Conservation (phyloP, 2,329 filamentous ascomycete genomes). For the Incumbomyces delicatus region DNA sequence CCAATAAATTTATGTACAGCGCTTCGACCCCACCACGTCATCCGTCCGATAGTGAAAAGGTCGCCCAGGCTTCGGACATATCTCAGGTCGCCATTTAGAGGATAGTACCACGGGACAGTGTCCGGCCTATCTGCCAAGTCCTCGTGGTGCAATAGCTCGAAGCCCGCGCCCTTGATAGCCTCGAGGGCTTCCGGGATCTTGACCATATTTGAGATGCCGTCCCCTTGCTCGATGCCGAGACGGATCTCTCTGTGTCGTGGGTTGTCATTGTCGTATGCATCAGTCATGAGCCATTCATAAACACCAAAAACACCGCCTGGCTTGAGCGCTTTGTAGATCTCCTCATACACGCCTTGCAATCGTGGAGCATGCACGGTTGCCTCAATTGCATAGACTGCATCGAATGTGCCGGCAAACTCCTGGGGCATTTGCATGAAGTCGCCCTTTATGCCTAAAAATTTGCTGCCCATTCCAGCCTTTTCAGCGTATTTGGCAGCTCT, state of each 20-base stretch:
- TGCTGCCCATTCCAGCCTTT: constrained; percentile 69
- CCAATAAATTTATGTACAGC: constrained; percentile 69
- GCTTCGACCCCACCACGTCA: constrained; percentile 75
- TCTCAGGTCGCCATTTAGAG: constrained; percentile 71
- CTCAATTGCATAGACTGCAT: constrained; percentile 94
- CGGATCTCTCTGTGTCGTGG: constrained; percentile 79
- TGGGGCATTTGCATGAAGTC: constrained; percentile 99
- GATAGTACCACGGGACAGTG: constrained; percentile 85
- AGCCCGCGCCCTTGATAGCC: constrained; percentile 80
- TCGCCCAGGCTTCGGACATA: constrained; percentile 74
- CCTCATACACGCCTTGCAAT: constrained; percentile 81
- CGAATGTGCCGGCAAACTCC: constrained; percentile 57
- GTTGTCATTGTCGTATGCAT: constrained; percentile 84
- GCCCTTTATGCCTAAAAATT: constrained; percentile 82
- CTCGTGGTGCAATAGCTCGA: constrained; percentile 72
- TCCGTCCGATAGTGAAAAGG: constrained; percentile 63
- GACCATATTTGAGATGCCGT: constrained; percentile 98
- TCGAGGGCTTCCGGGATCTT: constrained; percentile 67
- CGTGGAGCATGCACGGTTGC: constrained; percentile 90
- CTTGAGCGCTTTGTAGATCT: constrained; percentile 93
- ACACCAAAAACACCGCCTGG: constrained; percentile 92
- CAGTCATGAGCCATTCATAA: constrained; percentile 99
- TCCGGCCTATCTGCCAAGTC: constrained; percentile 73
- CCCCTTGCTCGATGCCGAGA: constrained; percentile 86
- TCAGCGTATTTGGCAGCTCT: constrained; percentile 77